Conservation (phyloP, 148 eudicot genomes). For the Chenopodium formosanum region DNA sequence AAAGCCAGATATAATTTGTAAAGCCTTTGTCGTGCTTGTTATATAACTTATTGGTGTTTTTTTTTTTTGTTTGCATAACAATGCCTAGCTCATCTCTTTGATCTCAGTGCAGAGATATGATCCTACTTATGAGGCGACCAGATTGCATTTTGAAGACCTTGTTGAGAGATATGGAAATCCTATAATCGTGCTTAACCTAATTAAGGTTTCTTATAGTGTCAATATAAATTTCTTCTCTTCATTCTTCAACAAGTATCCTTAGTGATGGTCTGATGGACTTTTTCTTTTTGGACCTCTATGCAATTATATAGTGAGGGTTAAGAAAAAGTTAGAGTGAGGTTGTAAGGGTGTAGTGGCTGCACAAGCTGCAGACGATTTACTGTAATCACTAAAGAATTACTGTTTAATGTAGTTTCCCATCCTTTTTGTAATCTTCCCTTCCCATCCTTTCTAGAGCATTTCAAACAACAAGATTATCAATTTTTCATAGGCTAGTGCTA, state of each 20-base stretch:
- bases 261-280: background rate
- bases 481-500: background rate
- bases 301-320: background rate
- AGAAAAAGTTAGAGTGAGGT: background rate
- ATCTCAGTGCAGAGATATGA: constrained; percentile 96
- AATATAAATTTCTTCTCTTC: background rate
- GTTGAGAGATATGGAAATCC: constrained; percentile 93
- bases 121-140: constrained; percentile 97
- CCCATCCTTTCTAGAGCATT: background rate
- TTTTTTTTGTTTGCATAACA: background rate
- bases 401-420: background rate
- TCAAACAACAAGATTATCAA: background rate
- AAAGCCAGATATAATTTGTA: constrained; percentile 96
- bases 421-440: background rate
- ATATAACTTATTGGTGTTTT: background rate
- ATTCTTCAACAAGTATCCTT: background rate
- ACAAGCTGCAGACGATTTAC: background rate
- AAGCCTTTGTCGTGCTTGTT: constrained; percentile 24
- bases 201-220: constrained; percentile 57
- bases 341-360: background rate
- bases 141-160: constrained; percentile 85
- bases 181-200: constrained; percentile 82
- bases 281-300: background rate
- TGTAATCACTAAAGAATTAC: background rate
- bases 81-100: constrained; percentile 12